Base-by-base conservation (phyloP, 2,329 filamentous ascomycete genomes). In the Elsinoe ampelina region DNA sequence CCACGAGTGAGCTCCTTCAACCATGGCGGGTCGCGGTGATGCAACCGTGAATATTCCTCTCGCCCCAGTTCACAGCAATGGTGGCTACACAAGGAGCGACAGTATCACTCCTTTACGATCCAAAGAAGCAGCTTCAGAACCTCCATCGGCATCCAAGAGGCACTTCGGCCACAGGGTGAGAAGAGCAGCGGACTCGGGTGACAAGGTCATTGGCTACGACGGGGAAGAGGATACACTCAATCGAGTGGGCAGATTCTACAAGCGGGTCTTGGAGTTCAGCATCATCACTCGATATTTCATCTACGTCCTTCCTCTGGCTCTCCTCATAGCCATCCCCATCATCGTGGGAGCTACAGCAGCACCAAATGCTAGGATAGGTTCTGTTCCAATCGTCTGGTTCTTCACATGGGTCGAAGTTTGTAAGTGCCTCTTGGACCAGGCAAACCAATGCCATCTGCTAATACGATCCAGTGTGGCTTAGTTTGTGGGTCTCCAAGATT, bases 321-420 rank as follows among this genome's bases (percentile, higher is more conserved):
- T 77, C 4, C 62, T 80, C n/a, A 75, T 85, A 57, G 80, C 82
- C 1, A 73, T 85, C 39, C 82, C 82, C 5, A 84, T 85, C 61
- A 78, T 85, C 58, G 71, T 84, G 13, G 80, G 81, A n/a, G 78
- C 77, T 5, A 80, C 77, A 0, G 74, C 65, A 35, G 73, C 76
- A 30, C 64, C 66, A 32, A 58, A 73, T 47, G 75, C 76, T 6
- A 72, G 68, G 26, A 79, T 84, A 60, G 79, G 78, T 13, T 77
- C 77, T 19, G 80, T 84, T 3, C 70, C 75, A 6, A 73, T 83
- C 39, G 72, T 78, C 55, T 82, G 78, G 75, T 81, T 85, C 69
- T 85, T 83, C 70, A 75, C 77, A 15, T 85, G 82, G 82, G 71
- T 85, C 36, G 81, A 84, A 66, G 75, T 84, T 47, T 73, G 69